Evolutionary conservation across 2,329 filamentous ascomycete genomes (phyloP), one percentile per base, ranked within the genome.

Genomic region (Aureobasidium sp.): DNA sequence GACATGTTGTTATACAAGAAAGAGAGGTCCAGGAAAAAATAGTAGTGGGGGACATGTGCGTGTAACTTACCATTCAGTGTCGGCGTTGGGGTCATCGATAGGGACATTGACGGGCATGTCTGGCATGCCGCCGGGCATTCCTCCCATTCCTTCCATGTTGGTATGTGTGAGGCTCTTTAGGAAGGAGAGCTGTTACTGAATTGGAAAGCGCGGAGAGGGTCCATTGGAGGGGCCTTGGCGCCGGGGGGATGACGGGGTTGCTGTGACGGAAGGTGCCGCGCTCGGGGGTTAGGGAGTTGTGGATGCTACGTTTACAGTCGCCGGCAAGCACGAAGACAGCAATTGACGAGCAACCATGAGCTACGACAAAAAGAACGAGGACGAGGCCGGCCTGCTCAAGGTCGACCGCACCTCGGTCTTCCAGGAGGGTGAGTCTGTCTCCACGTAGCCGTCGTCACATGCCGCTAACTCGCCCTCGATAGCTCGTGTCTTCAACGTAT

Each of bases 341-440:
- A 35, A 59, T 59, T 60, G 57, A 60, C 24, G 57, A 40, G 31
- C 45, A 49, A 70, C 39, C 73, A 96, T 96, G 92, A 94, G 89
- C 79, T 96, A 94, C 85, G 88, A 93, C 82, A 99, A 99, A 82
- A 97, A 96, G 83, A 93, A 99, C 78, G 94, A 97, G 83, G 94
- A 99, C 81, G 93, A 97, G 75, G 85, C 88, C 75, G 88, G 89
- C 74, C 84, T 97, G 81, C 89, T 97, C 82, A 96, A 93, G 84
- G 91, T 97, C 72, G 94, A 99, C 80, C 88, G 95, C 72, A 97
- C 93, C 62, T 91, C 93, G 70, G 94, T 99, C 67, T 97, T 97
- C 77, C 94, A 97, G 81, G 94, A 99, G 88, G 94, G 94, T 97
- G 78, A 73, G 81, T 68, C 1, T 15, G 19, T 72, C 24, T n/a